Percentiles rank a stretch among this genome's conserved stretches.
Conservation (phyloP, 2,329 filamentous ascomycete species). For the Penicillium frequentans region DNA sequence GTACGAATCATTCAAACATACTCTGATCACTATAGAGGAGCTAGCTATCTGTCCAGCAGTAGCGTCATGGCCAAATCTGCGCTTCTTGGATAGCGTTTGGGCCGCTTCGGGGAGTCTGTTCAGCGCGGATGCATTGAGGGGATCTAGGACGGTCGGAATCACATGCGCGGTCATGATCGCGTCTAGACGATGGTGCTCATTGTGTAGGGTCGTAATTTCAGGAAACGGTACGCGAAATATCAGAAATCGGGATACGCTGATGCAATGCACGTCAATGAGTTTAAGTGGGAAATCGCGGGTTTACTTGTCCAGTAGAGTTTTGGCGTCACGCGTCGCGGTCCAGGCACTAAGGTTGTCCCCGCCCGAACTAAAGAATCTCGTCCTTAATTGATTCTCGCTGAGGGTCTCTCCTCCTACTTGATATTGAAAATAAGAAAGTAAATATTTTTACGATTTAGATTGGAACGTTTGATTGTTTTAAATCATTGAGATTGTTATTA, state of each 20-base stretch:
- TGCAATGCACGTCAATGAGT: constrained; percentile 11
- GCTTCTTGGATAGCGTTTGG: constrained; percentile 33
- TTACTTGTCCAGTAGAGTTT: constrained; percentile 9
- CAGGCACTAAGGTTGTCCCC: constrained; percentile 9
- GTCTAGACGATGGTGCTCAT: constrained; percentile 26
- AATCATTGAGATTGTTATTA: constrained; percentile 21
- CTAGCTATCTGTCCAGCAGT: constrained; percentile 19
- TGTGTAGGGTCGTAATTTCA: constrained; percentile 8
- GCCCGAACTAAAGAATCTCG: neutral
- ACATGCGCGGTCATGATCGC: constrained; percentile 40
- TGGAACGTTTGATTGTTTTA: neutral
- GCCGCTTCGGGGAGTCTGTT: constrained; percentile 30
- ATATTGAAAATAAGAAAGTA: neutral
- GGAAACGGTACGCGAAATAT: neutral
- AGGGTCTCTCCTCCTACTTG: neutral
- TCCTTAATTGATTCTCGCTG: neutral
- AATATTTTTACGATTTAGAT: neutral
- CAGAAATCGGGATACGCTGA: constrained; percentile 1
- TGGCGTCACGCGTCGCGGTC: constrained; percentile 30
- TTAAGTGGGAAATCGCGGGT: constrained; percentile 11
- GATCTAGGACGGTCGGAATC: constrained; percentile 32
- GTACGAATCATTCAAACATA: constrained; percentile 14
- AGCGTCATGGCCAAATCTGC: constrained; percentile 28
- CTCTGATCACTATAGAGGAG: constrained; percentile 34
- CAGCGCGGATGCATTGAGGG: constrained; percentile 32